A percentile compares a stretch with the other conserved stretches of the same genome.
These are phyloP conservation scores for Schwanniomyces polymorphus DNA, from an alignment of 805 yeast species.

Conservation along the genomic window DNA sequence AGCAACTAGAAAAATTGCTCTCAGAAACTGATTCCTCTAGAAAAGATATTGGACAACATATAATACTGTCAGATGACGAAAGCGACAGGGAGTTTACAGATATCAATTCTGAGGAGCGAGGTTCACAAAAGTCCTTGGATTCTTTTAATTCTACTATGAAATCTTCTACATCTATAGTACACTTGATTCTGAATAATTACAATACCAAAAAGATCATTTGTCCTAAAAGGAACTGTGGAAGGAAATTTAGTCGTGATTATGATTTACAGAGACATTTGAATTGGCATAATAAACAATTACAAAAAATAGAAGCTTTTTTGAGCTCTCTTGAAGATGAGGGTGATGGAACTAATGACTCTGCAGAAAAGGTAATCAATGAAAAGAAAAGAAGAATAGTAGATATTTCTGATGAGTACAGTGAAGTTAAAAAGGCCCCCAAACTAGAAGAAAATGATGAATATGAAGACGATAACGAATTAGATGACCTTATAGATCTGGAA, in stretches of 20 bases:
- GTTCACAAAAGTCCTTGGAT: slow-evolving; percentile 17
- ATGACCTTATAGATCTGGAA: slow-evolving; percentile 23
- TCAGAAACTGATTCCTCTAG: slow-evolving; percentile 10
- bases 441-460: slow-evolving; percentile 11
- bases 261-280: slow-evolving; percentile 50
- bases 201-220: slow-evolving; percentile 41
- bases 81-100: slow-evolving; percentile 3
- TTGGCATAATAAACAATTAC: slow-evolving; percentile 48
- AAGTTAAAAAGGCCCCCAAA: slow-evolving; percentile 14
- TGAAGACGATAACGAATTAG: slow-evolving; percentile 19
- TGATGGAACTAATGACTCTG: neutral
- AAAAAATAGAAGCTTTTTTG: slow-evolving; percentile 29
- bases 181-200: slow-evolving; percentile 37
- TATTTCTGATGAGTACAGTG: slow-evolving; percentile 1
- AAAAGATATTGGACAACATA: slow-evolving; percentile 1
- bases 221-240: slow-evolving; percentile 49
- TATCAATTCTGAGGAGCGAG: slow-evolving; percentile 11
- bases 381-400: neutral
- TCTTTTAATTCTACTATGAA: slow-evolving; percentile 12
- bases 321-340: slow-evolving; percentile 17
- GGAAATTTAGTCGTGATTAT: slow-evolving; percentile 51
- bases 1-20: slow-evolving; percentile 19
- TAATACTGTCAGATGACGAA: slow-evolving; percentile 9
- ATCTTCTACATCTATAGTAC: slow-evolving; percentile 27
- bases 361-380: neutral